Percentiles rank a stretch among this genome's conserved stretches.
These are phyloP conservation scores for Tetrapisispora nanseiensis DNA, from an alignment of 805 yeast genomes.

Conservation along the genomic window DNA sequence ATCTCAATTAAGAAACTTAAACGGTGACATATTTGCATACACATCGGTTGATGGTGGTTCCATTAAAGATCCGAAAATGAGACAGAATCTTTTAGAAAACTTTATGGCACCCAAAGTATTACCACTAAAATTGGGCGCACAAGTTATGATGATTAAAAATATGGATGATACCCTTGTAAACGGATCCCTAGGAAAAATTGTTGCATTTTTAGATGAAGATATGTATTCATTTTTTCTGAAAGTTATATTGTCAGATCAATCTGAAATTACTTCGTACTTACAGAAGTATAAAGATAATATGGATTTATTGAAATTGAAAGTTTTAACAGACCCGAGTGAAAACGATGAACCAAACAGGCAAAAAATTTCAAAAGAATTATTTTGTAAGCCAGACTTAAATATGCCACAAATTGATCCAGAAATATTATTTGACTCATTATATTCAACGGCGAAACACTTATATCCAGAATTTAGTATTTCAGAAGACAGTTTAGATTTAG, in stretches of 20 bases:
- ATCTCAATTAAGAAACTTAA: conserved; percentile 37
- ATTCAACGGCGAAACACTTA: conserved; percentile 19
- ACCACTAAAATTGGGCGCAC: conserved; percentile 58
- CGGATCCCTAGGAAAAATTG: conserved; percentile 65
- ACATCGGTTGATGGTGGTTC: conserved; percentile 49
- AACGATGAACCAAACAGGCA: conserved; percentile 17
- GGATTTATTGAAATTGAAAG: conserved; percentile 12
- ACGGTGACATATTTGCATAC: conserved; percentile 36
- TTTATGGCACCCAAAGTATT: conserved; percentile 54
- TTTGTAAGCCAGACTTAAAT: conserved; percentile 8
- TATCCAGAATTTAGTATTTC: conserved; percentile 29
- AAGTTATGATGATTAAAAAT: conserved; percentile 76
- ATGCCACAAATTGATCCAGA: conserved; percentile 20
- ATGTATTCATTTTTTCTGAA: conserved; percentile 36
- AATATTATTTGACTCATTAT: conserved; percentile 40
- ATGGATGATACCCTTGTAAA: conserved; percentile 63
- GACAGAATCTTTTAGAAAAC: conserved; percentile 41
- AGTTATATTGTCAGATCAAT: conserved; percentile 11
- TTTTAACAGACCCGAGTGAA: conserved; percentile 11
- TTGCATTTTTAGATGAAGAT: conserved; percentile 45
- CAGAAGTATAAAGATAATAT: conserved; percentile 12
- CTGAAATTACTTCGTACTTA: conserved; percentile 10
- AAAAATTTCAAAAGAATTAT: conserved; percentile 20
- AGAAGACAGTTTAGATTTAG: conserved; percentile 36
- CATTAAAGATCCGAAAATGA: conserved; percentile 32